These are phyloP conservation scores for Jacaranda copaia DNA, from an alignment of 257 asterid genomes.

Conservation along the genomic window DNA sequence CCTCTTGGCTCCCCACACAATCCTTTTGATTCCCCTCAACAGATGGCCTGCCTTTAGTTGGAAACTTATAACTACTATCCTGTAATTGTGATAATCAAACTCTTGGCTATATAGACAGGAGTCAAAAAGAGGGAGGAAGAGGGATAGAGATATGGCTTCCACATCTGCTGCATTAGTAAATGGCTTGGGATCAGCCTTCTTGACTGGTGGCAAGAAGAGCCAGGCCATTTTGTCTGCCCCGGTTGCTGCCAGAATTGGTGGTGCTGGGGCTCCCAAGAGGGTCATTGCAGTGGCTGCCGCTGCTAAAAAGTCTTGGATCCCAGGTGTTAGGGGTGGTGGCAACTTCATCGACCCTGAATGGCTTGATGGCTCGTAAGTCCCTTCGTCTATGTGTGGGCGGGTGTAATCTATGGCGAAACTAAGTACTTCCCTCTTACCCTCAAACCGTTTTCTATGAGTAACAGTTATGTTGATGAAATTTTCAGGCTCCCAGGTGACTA, in stretches of 20 bases:
- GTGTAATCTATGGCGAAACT: too few species aligned
- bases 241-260: slow-evolving; percentile 49
- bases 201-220: slow-evolving; percentile 77
- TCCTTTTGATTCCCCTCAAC: slow-evolving; percentile 43
- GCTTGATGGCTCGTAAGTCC: slow-evolving; percentile 99
- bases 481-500: slow-evolving; percentile 93
- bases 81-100: slow-evolving; percentile 5
- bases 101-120: neutral
- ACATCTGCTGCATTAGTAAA: slow-evolving; percentile 87
- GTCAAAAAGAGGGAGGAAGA: neutral
- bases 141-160: slow-evolving; percentile 66
- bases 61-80: slow-evolving; percentile 12
- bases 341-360: slow-evolving; percentile 85
- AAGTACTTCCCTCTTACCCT: neutral
- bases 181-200: slow-evolving; percentile 68
- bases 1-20: slow-evolving; percentile 62
- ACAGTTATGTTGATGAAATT: neutral
- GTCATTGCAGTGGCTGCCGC: slow-evolving; percentile 67
- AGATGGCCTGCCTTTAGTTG: slow-evolving; percentile 20
- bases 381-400: neutral
- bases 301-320: slow-evolving; percentile 93
- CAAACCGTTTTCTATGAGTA: neutral
- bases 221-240: slow-evolving; percentile 62
- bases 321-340: slow-evolving; percentile 75
- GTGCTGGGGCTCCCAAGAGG: slow-evolving; percentile 56